These are phyloP conservation scores for Pseudocercospora crystallina DNA, from an alignment of 2,329 filamentous ascomycete genomes.

Conservation along the genomic window DNA sequence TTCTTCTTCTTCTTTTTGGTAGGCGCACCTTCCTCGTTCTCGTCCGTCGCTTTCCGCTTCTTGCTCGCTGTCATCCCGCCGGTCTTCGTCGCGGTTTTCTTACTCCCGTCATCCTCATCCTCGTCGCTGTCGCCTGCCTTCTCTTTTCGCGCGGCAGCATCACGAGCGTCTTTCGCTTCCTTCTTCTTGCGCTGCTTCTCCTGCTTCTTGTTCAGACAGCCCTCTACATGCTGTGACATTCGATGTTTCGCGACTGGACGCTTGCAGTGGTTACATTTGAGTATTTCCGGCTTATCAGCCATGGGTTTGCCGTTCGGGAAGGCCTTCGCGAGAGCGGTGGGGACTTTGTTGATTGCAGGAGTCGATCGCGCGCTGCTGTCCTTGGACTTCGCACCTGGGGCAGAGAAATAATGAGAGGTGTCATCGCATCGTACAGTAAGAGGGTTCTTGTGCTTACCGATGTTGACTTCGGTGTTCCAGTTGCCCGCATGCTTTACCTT, in stretches of 20 bases:
- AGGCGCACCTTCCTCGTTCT: slow-evolving; percentile 69
- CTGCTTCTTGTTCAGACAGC: slow-evolving; percentile 80
- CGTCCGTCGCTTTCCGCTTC: slow-evolving; percentile 49
- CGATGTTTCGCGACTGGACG: slow-evolving; percentile 76
- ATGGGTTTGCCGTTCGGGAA: slow-evolving; percentile 81
- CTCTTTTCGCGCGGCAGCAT: slow-evolving; percentile 50
- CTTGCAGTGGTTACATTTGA: slow-evolving; percentile 90
- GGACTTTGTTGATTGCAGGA: slow-evolving; percentile 58
- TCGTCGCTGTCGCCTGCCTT: slow-evolving; percentile 41
- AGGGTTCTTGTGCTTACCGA: slow-evolving; percentile 17
- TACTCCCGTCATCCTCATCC: slow-evolving; percentile 34
- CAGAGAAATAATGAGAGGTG: not conserved
- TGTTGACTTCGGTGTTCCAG: slow-evolving; percentile 34
- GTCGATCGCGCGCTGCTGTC: slow-evolving; percentile 11
- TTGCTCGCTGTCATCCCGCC: slow-evolving; percentile 36
- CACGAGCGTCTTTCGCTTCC: slow-evolving; percentile 61
- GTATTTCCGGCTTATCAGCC: slow-evolving; percentile 74
- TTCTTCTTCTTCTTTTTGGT: slow-evolving; percentile 79
- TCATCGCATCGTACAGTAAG: too few species aligned
- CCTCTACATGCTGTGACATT: slow-evolving; percentile 75
- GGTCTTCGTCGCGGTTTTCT: slow-evolving; percentile 32
- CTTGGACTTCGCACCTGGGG: slow-evolving; percentile 22
- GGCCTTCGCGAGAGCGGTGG: slow-evolving; percentile 72
- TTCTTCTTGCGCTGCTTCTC: slow-evolving; percentile 62
- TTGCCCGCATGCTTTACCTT: slow-evolving; percentile 34